These are phyloP conservation scores for Oryza officinalis DNA, from an alignment of 176 grass and related monocot genomes.

Conservation along the genomic window DNA sequence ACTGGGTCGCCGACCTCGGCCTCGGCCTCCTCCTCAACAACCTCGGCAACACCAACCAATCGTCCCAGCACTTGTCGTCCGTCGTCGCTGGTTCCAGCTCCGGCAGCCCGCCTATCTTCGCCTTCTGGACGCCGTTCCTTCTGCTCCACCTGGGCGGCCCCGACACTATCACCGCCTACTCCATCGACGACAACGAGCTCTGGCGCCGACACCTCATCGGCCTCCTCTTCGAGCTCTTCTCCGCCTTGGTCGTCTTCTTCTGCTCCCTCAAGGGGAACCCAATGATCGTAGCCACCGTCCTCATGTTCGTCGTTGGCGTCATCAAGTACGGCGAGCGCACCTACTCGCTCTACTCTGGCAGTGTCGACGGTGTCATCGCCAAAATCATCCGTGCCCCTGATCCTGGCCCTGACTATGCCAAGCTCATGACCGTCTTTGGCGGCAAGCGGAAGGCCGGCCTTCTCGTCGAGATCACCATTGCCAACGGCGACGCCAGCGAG, in stretches of 20 bases:
- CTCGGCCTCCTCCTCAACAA: constrained; percentile 60
- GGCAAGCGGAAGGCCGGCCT: constrained; percentile 30
- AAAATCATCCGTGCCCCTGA: constrained; percentile 3
- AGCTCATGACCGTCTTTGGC: constrained; percentile 41
- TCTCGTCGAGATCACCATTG: neutral
- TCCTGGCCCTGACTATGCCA: constrained; percentile 37
- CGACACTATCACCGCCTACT: constrained; percentile 69
- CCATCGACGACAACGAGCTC: constrained; percentile 62
- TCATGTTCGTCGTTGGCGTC: constrained; percentile 47
- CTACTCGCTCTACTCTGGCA: constrained; percentile 49
- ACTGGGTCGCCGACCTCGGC: constrained; percentile 61
- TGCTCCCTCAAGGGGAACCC: constrained; percentile 35
- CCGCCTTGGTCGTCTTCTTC: constrained; percentile 41
- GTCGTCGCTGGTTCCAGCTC: too few relatives aligned
- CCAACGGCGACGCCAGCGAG: neutral
- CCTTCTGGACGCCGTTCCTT: constrained; percentile 72
- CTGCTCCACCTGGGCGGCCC: constrained; percentile 74
- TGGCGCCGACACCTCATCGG: constrained; percentile 55
- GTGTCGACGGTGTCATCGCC: constrained; percentile 15
- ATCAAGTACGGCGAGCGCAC: constrained; percentile 64
- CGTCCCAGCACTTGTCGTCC: too few relatives aligned
- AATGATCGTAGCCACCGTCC: constrained; percentile 25
- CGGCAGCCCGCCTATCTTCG: constrained; percentile 45
- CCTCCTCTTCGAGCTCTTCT: constrained; percentile 54
- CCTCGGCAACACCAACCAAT: constrained; percentile 30